Base-by-base conservation (phyloP, 768 basidiomycete species). In the Chalciporus piperatus region DNA sequence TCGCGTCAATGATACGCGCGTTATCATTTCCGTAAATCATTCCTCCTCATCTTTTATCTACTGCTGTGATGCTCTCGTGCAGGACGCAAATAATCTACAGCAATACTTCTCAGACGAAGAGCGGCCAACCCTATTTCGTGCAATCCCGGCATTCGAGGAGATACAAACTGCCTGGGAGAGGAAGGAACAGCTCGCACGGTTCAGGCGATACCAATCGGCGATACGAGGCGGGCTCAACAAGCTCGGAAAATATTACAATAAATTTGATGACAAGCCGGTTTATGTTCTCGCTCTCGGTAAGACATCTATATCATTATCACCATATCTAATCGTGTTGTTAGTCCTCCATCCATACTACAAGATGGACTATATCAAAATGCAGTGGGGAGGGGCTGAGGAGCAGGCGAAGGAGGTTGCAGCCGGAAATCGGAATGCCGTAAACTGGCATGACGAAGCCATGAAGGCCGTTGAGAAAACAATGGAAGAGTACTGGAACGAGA, bases 341-440 rank as follows among this genome's bases (percentile, higher is more conserved):
- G 65, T 60, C 2, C 43, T 69, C 12, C 66, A 71, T 33, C 69
- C 62, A 0, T 72, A 69, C 45, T 71, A 60, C 53, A 71, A 70
- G n/a, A 50, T 70, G 0, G 20, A 37, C 0, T 71, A 67, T 47
- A 64, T 66, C 4, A 17, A 61, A 39, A 10, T 56, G 13, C 35
- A 43, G 4, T 71, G 69, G 69, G 67, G 69, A 5, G 58, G 69
- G 6, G 46, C 50, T 0, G 44, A 59, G 2, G 69, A 71, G 37
- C 66, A 70, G 25, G 43, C 3, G 4, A n/a, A 37, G 7, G 58
- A 52, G 13, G 3, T 13, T 14, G 30, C 17, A 1, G 53, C 44
- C 0, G 51, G 60, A 1, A 57, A 63, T 35, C 19, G 5, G 11
- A 20, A 50, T n/a, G 45, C 60, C 1, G 51, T 47, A 12, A 48